These are phyloP conservation scores for Sherardia arvensis DNA, from an alignment of 257 asterid species.

Conservation along the genomic window DNA sequence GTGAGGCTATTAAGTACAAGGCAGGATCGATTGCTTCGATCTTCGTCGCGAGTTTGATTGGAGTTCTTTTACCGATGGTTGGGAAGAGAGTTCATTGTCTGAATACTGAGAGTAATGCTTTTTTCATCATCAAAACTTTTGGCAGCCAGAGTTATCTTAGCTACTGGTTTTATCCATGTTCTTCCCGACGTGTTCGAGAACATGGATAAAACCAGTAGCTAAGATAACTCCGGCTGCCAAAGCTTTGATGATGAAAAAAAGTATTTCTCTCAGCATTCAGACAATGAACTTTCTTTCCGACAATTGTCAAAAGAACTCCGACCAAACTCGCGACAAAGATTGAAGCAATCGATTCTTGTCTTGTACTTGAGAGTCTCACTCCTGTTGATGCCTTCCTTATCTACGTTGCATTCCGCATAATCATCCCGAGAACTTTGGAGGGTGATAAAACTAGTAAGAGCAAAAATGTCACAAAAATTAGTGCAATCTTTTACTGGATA, in stretches of 20 bases:
- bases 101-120: constrained; percentile 14
- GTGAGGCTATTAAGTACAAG: constrained; percentile 14
- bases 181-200: constrained; percentile 20
- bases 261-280: constrained; percentile 13
- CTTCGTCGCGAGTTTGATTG: constrained; percentile 4
- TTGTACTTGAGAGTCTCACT: constrained; percentile 14
- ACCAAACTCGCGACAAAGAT: constrained; percentile 9
- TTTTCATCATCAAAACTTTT: constrained; percentile 26
- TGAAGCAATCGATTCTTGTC: constrained; percentile 9
- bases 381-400: not conserved
- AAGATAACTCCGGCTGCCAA: constrained; percentile 32
- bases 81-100: constrained; percentile 17
- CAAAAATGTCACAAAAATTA: not conserved
- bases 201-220: constrained; percentile 27
- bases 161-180: constrained; percentile 27
- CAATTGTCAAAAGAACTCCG: constrained; percentile 10
- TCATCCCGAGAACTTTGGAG: constrained; percentile 3
- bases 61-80: constrained; percentile 11
- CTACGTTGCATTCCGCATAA: constrained; percentile 1
- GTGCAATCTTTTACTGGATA: not conserved
- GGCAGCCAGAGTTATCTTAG: constrained; percentile 28
- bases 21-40: constrained; percentile 14
- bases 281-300: constrained; percentile 16
- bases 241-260: constrained; percentile 25
- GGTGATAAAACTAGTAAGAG: not conserved